phyloP scores from a whole-genome alignment of 345 rosid species.

The rapeseed (Brassica napus) region Da-Ae NC_063445.1:710501-711000 shows the following conservation, averaged over 20 bases:
- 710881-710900: constrained; percentile 30
- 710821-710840: constrained; percentile 20
- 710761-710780: constrained; percentile 4
- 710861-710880: constrained; percentile 19
- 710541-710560: constrained; percentile 79
- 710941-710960: background rate
- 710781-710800: constrained; percentile 19
- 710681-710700: constrained; percentile 16
- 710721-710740: constrained; percentile 5
- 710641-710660: constrained; percentile 78
- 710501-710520: constrained; percentile 91
- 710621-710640: constrained; percentile 85
- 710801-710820: constrained; percentile 17
- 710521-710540: constrained; percentile 85
- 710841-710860: constrained; percentile 24
- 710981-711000: background rate
- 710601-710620: constrained; percentile 84
- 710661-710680: constrained; percentile 39
- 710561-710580: constrained; percentile 86
- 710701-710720: constrained; percentile 5
- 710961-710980: background rate
- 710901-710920: background rate
- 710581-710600: constrained; percentile 88
- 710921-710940: background rate
- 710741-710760: constrained; percentile 17